These are phyloP conservation scores for Leccinum subrobustum DNA, from an alignment of 1,284 basidiomycete species.

Conservation along the genomic window DNA sequence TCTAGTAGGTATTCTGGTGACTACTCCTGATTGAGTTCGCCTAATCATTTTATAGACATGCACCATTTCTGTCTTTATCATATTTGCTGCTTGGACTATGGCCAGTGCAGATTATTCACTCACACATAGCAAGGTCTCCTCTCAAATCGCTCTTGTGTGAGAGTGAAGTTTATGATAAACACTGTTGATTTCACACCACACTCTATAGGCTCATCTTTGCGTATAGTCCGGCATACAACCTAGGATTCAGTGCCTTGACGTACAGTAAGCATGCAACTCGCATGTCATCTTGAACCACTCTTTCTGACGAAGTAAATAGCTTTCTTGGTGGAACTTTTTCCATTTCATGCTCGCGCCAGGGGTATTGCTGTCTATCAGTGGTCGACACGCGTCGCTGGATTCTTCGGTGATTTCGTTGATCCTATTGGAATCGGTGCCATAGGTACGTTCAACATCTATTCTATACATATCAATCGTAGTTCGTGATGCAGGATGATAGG, in stretches of 20 bases:
- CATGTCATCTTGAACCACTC: background rate
- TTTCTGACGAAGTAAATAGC: slow-evolving; percentile 10
- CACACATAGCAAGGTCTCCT: slow-evolving; percentile 8
- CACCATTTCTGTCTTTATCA: slow-evolving; percentile 16
- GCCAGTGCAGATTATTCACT: slow-evolving; percentile 21
- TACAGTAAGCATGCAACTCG: background rate
- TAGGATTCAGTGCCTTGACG: slow-evolving; percentile 7
- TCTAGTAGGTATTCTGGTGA: slow-evolving; percentile 12
- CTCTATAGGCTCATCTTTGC: slow-evolving; percentile 19
- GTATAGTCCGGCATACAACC: slow-evolving; percentile 8
- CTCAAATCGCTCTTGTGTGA: background rate
- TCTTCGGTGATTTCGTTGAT: slow-evolving; percentile 14
- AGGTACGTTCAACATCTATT: slow-evolving; percentile 6
- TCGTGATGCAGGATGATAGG: slow-evolving; percentile 7
- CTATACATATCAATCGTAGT: too few relatives aligned
- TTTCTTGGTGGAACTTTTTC: slow-evolving; percentile 29
- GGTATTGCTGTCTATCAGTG: slow-evolving; percentile 20
- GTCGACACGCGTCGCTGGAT: slow-evolving; percentile 11
- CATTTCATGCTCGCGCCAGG: slow-evolving; percentile 19
- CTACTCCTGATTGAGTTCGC: background rate
- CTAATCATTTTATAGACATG: slow-evolving; percentile 9
- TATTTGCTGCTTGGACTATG: slow-evolving; percentile 21
- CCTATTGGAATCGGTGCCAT: slow-evolving; percentile 19
- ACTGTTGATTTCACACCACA: background rate
- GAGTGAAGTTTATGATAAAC: background rate